Conservation (phyloP, 2,329 filamentous ascomycete species). For the Talaromyces atroroseus region DNA sequence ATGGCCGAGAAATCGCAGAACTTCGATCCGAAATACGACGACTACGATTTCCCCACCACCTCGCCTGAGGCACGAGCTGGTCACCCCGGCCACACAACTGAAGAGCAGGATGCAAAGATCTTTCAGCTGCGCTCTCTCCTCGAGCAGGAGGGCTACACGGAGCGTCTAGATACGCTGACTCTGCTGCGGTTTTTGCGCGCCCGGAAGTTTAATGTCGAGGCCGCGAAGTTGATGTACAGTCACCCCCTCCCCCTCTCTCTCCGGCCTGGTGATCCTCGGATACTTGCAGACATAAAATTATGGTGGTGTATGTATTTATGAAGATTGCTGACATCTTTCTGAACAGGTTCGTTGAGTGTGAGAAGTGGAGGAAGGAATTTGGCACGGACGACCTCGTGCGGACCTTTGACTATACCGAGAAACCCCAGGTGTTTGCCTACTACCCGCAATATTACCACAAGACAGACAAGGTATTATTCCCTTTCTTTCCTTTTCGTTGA, state of each 20-base stretch:
- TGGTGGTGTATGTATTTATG: no score
- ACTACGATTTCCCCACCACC: constrained; percentile 87
- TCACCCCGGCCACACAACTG: constrained; percentile 81
- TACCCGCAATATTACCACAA: constrained; percentile 99
- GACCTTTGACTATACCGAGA: constrained; percentile 83
- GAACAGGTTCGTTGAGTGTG: constrained; percentile 80
- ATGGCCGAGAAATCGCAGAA: constrained; percentile 12
- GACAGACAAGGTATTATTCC: constrained; percentile 44
- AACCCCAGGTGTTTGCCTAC: constrained; percentile 75
- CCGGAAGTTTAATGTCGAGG: constrained; percentile 85
- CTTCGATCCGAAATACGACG: constrained; percentile 85
- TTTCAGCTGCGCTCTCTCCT: constrained; percentile 78
- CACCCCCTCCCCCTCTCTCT: constrained; percentile 17
- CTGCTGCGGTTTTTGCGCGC: constrained; percentile 89
- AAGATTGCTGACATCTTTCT: constrained; percentile 15
- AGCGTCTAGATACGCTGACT: constrained; percentile 86
- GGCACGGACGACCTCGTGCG: constrained; percentile 75
- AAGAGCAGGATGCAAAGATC: constrained; percentile 83
- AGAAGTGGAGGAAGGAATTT: constrained; percentile 86
- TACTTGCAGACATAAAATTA: no score
- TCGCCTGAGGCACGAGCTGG: constrained; percentile 65
- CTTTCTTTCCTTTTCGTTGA: neutral
- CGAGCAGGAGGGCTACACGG: constrained; percentile 73
- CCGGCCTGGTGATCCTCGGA: no score
- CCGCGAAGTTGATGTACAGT: constrained; percentile 79